Evolutionary conservation across 768 basidiomycete species (phyloP).

Genomic region (Boletus rubescentipes): DNA sequence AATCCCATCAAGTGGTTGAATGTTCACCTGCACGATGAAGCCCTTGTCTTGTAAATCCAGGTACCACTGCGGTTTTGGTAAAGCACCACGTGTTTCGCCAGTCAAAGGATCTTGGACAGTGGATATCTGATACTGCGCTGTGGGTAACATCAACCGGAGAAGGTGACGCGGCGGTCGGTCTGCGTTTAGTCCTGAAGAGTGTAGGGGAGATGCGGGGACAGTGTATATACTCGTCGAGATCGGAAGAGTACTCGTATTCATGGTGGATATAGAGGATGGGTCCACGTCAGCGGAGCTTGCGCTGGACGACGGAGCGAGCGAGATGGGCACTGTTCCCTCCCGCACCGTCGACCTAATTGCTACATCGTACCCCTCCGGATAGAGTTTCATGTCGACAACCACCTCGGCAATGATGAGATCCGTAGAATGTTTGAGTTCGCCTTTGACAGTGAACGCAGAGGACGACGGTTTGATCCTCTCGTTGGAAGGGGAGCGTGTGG

Average conservation of each 20-base stretch:
- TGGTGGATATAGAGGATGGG: background rate
- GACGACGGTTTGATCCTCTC: conserved; percentile 37
- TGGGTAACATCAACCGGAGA: conserved; percentile 75
- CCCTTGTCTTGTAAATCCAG: conserved; percentile 59
- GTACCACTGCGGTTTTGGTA: conserved; percentile 73
- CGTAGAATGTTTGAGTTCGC: conserved; percentile 56
- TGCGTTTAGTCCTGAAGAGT: conserved; percentile 63
- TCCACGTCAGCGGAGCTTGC: background rate
- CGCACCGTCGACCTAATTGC: conserved; percentile 44
- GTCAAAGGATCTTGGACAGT: conserved; percentile 82
- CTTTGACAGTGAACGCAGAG: conserved; percentile 61
- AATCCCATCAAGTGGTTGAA: conserved; percentile 47
- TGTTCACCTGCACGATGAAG: conserved; percentile 54
- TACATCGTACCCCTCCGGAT: conserved; percentile 72
- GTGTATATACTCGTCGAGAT: conserved; percentile 64
- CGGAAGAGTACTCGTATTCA: conserved; percentile 40
- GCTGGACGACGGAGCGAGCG: conserved; percentile 27
- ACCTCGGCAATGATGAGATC: conserved; percentile 80
- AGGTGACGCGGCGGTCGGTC: conserved; percentile 66
- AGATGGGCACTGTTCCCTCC: conserved; percentile 37
- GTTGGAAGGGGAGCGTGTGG: conserved; percentile 33
- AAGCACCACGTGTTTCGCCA: conserved; percentile 58
- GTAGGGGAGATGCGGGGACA: conserved; percentile 79
- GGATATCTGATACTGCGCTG: conserved; percentile 73
- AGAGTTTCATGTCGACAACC: conserved; percentile 78